Conservation (phyloP, 768 basidiomycete genomes). For the Mycena leptocephala region DNA sequence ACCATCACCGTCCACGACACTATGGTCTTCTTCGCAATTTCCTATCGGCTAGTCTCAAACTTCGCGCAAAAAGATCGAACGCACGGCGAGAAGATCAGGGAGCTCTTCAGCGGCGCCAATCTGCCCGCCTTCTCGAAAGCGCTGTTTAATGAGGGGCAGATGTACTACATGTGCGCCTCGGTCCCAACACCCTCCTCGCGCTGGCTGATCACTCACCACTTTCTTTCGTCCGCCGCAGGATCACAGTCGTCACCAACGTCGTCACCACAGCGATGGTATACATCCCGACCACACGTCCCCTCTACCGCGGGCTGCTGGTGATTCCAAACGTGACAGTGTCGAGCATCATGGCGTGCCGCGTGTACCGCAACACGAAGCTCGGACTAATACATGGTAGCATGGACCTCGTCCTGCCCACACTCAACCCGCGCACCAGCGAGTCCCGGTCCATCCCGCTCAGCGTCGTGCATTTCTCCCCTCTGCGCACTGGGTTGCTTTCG, state of each 20-base stretch:
- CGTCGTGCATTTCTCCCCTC: no score
- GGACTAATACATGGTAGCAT: no score
- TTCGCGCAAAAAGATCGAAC: conserved; percentile 7
- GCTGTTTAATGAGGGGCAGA: conserved; percentile 49
- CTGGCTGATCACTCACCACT: neutral
- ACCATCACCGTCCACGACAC: conserved; percentile 45
- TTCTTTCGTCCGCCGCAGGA: neutral
- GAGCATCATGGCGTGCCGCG: conserved; percentile 19
- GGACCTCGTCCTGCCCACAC: no score
- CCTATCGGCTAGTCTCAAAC: conserved; percentile 41
- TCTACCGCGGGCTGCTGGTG: no score
- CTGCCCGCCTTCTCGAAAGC: conserved; percentile 48
- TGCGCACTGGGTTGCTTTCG: no score
- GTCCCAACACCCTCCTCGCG: neutral
- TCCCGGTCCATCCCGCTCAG: no score
- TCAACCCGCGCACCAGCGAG: no score
- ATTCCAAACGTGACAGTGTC: neutral
- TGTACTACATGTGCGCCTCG: conserved; percentile 45
- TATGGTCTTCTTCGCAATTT: conserved; percentile 49
- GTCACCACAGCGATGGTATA: neutral
- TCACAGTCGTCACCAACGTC: neutral
- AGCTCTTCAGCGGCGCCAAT: conserved; percentile 39
- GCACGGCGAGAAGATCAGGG: neutral
- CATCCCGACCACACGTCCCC: neutral
- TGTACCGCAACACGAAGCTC: conserved; percentile 18